phyloP scores from a whole-genome alignment of 2,329 filamentous ascomycete genomes.

The Calycina herbarum region DNA sequence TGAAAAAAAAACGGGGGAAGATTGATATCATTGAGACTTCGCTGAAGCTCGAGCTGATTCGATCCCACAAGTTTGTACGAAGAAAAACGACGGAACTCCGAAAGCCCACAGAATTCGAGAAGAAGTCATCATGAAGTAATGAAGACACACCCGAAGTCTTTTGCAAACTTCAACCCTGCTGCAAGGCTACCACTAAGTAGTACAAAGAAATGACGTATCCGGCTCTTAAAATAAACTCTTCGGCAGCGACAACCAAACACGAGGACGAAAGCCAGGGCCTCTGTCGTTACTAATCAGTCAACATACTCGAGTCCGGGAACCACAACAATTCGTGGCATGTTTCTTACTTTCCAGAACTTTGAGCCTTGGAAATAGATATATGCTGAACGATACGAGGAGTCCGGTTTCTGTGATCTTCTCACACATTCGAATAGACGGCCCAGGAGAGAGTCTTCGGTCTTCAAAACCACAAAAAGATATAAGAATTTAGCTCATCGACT shows the following conservation, averaged over 20 bases:
- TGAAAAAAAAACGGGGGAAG: no score
- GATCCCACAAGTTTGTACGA: no score
- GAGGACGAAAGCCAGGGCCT: not conserved
- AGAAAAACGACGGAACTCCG: no score
- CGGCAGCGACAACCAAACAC: slow-evolving; percentile 1
- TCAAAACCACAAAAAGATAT: not conserved
- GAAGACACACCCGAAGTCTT: not conserved
- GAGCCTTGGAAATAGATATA: not conserved
- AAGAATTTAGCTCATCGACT: not conserved
- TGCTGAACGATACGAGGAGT: no score
- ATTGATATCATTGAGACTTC: no score
- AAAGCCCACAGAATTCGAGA: not conserved
- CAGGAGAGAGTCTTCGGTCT: not conserved
- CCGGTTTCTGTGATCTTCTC: no score
- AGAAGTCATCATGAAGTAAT: no score
- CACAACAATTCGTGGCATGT: not conserved
- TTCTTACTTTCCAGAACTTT: not conserved
- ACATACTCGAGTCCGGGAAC: not conserved
- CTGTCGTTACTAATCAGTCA: slow-evolving; percentile 1
- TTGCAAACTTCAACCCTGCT: not conserved
- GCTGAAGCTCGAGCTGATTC: no score
- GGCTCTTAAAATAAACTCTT: slow-evolving; percentile 1
- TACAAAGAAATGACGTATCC: not conserved
- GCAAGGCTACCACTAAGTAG: not conserved
- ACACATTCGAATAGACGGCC: no score